Evolutionary conservation across 495 filamentous ascomycete genomes (phyloP), one percentile per base, ranked within the genome.

Genomic region (Chaetomium tenue): DNA sequence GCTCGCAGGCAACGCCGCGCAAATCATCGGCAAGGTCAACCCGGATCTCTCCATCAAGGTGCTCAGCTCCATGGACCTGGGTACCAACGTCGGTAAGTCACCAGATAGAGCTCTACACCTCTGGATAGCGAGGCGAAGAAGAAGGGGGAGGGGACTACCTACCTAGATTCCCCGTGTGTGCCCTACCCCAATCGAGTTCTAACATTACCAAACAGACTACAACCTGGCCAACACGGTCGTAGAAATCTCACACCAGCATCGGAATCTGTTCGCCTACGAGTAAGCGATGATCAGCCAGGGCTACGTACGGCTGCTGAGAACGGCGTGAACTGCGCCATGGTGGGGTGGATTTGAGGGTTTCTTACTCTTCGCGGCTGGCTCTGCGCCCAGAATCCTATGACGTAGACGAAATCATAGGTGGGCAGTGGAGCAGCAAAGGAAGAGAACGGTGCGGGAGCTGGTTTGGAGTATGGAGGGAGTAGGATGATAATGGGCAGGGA

Each of bases 11-110:
- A 91, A 91, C 74, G 84, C 89, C 51, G 87, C 89, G 20, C 95
- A 98, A 77, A 78, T 98, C 64, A 88, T 98, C 48, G 95, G 92
- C 59, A 97, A 94, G 76, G 93, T 98, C 61, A 87, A 92, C 67
- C 79, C 81, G 67, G 92, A 95, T 70, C 77, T 94, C 47, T 86
- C 84, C 18, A 75, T 98, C 52, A 88, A 88, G 68, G 88, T 91
- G 46, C 78, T 95, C 52, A 88, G 81, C 51, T 86, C 87, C 15
- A 85, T 84, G 58, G 93, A 98, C 76, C 89, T 95, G 75, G 93
- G 93, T 28, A 84, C 68, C 15, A 79, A 83, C 66, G 82, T 91
- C 59, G 86, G 88, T 90, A 81, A 65, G 84, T 77, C 9, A 1
- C 33, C 5, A 12, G 33, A 6, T 8, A 1, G 6, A 9, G 3